Evolutionary conservation across 305 asterid genomes (phyloP), one percentile per base, ranked within the genome.

Genomic region (Fraxinus platypoda): DNA sequence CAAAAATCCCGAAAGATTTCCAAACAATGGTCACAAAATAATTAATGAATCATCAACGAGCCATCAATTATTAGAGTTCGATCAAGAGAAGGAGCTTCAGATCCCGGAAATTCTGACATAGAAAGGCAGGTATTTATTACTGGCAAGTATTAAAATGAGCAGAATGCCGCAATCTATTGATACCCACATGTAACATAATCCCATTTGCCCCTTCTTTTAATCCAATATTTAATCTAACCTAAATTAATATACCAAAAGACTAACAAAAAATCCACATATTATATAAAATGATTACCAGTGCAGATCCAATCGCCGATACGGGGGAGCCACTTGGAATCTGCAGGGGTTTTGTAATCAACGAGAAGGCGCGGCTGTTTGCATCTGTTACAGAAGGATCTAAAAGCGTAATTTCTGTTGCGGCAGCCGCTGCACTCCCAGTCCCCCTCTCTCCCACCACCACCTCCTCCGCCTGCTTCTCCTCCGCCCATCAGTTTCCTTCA

Each of bases 221-320:
- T 68, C 21, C 33, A 68, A 28, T 30, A 68, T 30, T 68, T 26
- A 25, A 64, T 68, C 74, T 15, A 68, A 28, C 74, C 12, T 17
- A 68, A 68, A 68, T 23, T 21, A 62, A 62, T 62, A 62, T 19
- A 62, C 13, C 31, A 62, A 62, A 62, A 21, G 13, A 13, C 7
- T 7, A 21, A 7, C 15, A 21, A 43, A 62, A 62, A 2, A 62
- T 8, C 6, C 31, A 62, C 28, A 62, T 30, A 68, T 15, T 4
- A 68, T 68, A 26, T 28, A 26, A 68, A 13, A 68, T 68, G 46
- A 78, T 6, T 91, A 94, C 97, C 97, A 25, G 94, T 82, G 88
- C 98, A 93, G 90, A 94, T 93, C 97, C 98, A 94, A 86, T 94
- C 98, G 78, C 98, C 98, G 77, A 94, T 90, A 41, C 98, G 95